Conservation (phyloP, 2,329 filamentous ascomycete species). For the Diaporthe sp. region DNA sequence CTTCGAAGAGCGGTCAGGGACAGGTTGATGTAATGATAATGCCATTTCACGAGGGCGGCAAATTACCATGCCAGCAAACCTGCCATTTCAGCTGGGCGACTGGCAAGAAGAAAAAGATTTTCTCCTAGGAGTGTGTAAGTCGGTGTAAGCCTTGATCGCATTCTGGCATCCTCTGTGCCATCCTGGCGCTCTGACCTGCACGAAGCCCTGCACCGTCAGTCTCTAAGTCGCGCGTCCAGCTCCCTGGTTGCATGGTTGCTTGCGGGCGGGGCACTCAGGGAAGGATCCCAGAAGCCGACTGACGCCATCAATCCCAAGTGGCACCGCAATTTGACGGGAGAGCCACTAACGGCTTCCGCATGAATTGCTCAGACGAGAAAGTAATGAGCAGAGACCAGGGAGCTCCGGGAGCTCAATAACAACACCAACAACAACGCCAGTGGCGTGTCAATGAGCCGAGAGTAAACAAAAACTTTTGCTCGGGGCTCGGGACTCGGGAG, state of each 20-base stretch:
- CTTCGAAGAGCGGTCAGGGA: not conserved
- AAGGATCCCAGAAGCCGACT: constrained; percentile 28
- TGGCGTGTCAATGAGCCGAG: constrained; percentile 14
- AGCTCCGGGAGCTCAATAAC: constrained; percentile 27
- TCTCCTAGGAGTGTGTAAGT: constrained; percentile 10
- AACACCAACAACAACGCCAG: constrained; percentile 13
- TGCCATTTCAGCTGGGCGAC: not conserved
- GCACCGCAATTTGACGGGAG: constrained; percentile 38
- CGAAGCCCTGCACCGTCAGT: not conserved
- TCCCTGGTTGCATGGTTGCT: constrained; percentile 1
- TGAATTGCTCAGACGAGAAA: constrained; percentile 34
- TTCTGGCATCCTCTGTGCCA: constrained; percentile 16
- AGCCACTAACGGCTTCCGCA: constrained; percentile 38
- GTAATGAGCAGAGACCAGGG: constrained; percentile 25
- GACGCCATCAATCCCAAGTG: constrained; percentile 37
- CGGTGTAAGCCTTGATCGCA: constrained; percentile 32
- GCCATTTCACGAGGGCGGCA: constrained; percentile 6
- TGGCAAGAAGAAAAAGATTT: not conserved
- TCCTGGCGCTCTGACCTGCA: constrained; percentile 10
- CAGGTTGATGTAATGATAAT: constrained; percentile 27
- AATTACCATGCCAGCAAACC: not conserved
- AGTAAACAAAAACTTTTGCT: constrained; percentile 14
- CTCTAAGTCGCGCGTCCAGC: constrained; percentile 19
- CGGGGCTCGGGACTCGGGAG: not conserved
- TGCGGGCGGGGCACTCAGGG: constrained; percentile 23